Percentiles rank a stretch among this genome's conserved stretches.
Conservation (phyloP, 345 rosid genomes). For the Clausena lansium region DNA sequence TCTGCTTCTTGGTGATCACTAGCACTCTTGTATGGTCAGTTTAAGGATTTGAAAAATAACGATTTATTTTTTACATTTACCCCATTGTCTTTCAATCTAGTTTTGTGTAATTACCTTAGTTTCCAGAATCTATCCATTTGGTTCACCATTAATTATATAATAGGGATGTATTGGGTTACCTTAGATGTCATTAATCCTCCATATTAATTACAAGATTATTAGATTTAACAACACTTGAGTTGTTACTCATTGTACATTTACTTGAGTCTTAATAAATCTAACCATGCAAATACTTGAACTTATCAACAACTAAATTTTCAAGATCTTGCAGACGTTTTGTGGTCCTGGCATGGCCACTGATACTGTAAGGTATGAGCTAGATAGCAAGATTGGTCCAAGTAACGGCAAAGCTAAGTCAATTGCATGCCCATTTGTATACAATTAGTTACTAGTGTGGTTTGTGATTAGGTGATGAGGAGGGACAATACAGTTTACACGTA, state of each 20-base stretch:
- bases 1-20: not conserved
- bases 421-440: not conserved
- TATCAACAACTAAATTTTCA: not conserved
- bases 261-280: not conserved
- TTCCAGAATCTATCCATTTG: not conserved
- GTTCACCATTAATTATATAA: not conserved
- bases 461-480: conserved; percentile 6
- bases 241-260: too few relatives aligned
- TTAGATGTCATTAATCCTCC: too few relatives aligned
- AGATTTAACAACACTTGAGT: too few relatives aligned
- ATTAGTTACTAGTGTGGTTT: not conserved
- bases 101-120: not conserved
- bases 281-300: not conserved
- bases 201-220: too few relatives aligned
- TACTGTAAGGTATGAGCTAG: not conserved
- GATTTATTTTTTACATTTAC: too few relatives aligned
- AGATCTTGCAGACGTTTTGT: not conserved
- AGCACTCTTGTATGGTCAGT: too few relatives aligned
- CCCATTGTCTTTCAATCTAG: not conserved
- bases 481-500: not conserved
- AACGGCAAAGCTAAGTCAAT: conserved; percentile 20
- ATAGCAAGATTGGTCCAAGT: not conserved
- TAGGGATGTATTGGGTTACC: too few relatives aligned
- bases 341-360: not conserved
- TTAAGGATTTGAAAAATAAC: too few relatives aligned